A percentile compares a stretch with the other conserved stretches of the same genome.
Evolutionary conservation across 768 basidiomycete genomes (phyloP).

Genomic region (Pulveroboletus sp.): DNA sequence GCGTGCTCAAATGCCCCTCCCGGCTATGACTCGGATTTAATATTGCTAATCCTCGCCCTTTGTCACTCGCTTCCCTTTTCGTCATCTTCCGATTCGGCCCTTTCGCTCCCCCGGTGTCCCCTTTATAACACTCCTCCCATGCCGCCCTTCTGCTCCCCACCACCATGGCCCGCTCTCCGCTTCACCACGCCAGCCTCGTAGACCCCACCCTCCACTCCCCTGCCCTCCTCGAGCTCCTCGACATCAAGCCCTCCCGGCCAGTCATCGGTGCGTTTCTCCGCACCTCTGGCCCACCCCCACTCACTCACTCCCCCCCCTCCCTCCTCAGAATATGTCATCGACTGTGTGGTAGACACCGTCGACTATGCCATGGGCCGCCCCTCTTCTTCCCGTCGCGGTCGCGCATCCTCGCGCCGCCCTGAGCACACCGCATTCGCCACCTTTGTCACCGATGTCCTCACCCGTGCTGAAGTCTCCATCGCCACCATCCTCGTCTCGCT

Average conservation of each 20-base stretch:
- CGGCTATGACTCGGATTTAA: conserved; percentile 21
- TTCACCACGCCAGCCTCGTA: conserved; percentile 53
- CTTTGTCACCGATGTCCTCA: conserved; percentile 66
- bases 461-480: conserved; percentile 67
- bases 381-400: conserved; percentile 50
- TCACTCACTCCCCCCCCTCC: neutral
- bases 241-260: conserved; percentile 54
- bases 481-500: conserved; percentile 66
- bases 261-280: conserved; percentile 56
- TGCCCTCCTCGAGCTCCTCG: conserved; percentile 63
- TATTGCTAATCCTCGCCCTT: conserved; percentile 27
- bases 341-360: conserved; percentile 65
- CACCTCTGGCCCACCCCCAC: neutral
- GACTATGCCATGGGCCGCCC: conserved; percentile 73
- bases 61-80: conserved; percentile 22
- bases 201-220: conserved; percentile 60
- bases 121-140: conserved; percentile 30
- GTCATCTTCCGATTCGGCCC: conserved; percentile 34
- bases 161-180: conserved; percentile 27
- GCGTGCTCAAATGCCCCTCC: neutral
- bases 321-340: conserved; percentile 61
- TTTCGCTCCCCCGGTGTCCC: conserved; percentile 22
- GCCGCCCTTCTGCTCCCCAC: neutral
- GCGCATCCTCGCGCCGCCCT: conserved; percentile 41
- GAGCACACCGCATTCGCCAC: conserved; percentile 54